Evolutionary conservation across 164 flowering plant species (phyloP).

Genomic region (Chimonanthus praecox): DNA sequence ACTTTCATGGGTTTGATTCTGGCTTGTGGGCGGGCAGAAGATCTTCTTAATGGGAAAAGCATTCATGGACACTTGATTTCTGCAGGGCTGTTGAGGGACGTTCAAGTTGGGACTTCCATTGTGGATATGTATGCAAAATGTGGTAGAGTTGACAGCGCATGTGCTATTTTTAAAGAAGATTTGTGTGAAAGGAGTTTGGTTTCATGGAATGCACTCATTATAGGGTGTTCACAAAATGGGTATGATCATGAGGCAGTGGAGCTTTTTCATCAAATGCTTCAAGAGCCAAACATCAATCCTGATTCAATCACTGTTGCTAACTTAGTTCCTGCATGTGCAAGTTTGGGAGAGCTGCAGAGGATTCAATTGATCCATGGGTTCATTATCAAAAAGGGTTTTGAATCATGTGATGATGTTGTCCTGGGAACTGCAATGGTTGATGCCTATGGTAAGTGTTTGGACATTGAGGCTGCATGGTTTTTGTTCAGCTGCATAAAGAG

Average conservation of each 20-base stretch:
- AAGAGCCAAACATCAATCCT: slow-evolving; percentile 20
- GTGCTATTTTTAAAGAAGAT: slow-evolving; percentile 27
- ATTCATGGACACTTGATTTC: slow-evolving; percentile 29
- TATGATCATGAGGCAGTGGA: slow-evolving; percentile 22
- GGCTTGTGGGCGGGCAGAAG: slow-evolving; percentile 26
- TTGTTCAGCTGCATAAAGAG: slow-evolving; percentile 22
- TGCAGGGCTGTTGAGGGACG: slow-evolving; percentile 21
- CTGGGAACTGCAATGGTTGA: slow-evolving; percentile 36
- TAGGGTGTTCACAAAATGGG: slow-evolving; percentile 36
- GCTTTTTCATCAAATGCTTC: slow-evolving; percentile 22
- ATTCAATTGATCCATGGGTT: slow-evolving; percentile 24
- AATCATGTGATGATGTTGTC: slow-evolving; percentile 24
- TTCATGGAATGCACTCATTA: slow-evolving; percentile 36
- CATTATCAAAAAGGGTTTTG: slow-evolving; percentile 27
- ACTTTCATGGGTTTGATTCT: slow-evolving; percentile 34
- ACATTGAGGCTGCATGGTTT: slow-evolving; percentile 23
- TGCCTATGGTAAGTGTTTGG: slow-evolving; percentile 35
- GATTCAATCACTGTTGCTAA: slow-evolving; percentile 37
- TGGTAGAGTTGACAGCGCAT: slow-evolving; percentile 27
- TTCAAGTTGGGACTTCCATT: slow-evolving; percentile 29
- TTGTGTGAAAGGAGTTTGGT: slow-evolving; percentile 29
- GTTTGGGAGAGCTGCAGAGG: slow-evolving; percentile 16
- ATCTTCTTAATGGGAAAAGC: slow-evolving; percentile 25
- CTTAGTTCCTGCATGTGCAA: slow-evolving; percentile 33
- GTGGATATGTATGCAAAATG: slow-evolving; percentile 37